Base-by-base conservation (phyloP, 2,329 filamentous ascomycete species). In the Aspergillus pseudotamarii region DNA sequence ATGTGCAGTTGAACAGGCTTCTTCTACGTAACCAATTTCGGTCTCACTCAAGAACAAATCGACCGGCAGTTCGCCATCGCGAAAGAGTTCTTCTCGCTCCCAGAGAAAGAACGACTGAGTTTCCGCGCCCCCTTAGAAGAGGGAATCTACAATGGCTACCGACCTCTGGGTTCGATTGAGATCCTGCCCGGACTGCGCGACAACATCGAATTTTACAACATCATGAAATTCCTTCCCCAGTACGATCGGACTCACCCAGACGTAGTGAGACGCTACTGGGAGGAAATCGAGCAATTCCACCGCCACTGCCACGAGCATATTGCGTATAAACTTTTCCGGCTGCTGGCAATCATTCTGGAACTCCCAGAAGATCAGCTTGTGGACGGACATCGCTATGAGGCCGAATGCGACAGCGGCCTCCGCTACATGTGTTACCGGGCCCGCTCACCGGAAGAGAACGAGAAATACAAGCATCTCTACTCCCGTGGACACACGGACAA, bases 11-110 rank as follows among this genome's bases (percentile, higher is more conserved):
- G 14, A 9, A 19, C 51, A 63, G 84, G 86, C 0, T 86, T 89
- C 78, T 89, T 89, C 77, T 88, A 89, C 67, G 82, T 89, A 36
- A 84, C 81, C 66, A 87, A 88, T 74, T 87, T 85, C 64, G 86
- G 86, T 26, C 77, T 89, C 2, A 78, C 75, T 0, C 84, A 88
- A 70, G 84, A 85, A 38, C 76, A 87, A 72, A 81, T 89, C 5
- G 83, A 89, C 68, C 75, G 79, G 0, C 87, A 89, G 68, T 89
- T 88, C 68, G 84, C 86, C 14, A 82, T 89, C 4, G 86, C 82
- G 4, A 84, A 84, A 63, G 77, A 83, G 36, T 80, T 89, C 65
- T 88, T 88, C 71, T 71, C 83, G 9, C 77, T 89, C 0, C 78
- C 85, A 0, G 75, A 80, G 1, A 82, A 85, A 16, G 85, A 89